Evolutionary conservation across 2,329 filamentous ascomycete genomes (phyloP).

Genomic region (Fusarium oligoseptatum): DNA sequence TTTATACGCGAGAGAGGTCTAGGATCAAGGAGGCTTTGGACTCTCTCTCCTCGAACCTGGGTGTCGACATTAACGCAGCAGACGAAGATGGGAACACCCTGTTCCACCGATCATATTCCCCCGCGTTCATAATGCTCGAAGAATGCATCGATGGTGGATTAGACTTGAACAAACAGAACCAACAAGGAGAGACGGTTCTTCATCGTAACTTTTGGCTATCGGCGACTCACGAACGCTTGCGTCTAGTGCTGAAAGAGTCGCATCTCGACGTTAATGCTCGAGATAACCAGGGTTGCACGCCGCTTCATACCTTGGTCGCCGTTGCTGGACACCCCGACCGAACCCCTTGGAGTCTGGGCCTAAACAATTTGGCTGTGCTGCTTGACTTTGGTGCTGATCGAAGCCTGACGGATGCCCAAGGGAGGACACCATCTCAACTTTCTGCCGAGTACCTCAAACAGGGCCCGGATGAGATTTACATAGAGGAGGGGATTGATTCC

Average conservation of each 20-base stretch:
- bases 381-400: conserved; percentile 2
- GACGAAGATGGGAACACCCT: neutral
- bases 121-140: neutral
- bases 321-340: neutral
- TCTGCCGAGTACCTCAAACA: neutral
- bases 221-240: neutral
- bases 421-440: neutral
- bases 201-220: neutral
- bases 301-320: neutral
- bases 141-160: neutral
- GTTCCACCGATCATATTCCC: neutral
- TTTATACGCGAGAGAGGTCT: neutral
- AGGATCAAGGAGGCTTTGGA: neutral
- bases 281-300: neutral
- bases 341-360: neutral
- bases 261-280: neutral
- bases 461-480: neutral
- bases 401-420: neutral
- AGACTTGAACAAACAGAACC: neutral
- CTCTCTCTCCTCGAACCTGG: neutral
- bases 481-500: neutral
- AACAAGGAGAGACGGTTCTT: neutral
- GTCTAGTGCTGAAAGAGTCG: neutral
- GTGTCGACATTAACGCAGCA: neutral
- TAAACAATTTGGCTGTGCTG: neutral